Evolutionary conservation across 371 early-diverging fungal genomes (phyloP), one percentile per base, ranked within the genome.

Genomic region (Nematocida homosporus): DNA sequence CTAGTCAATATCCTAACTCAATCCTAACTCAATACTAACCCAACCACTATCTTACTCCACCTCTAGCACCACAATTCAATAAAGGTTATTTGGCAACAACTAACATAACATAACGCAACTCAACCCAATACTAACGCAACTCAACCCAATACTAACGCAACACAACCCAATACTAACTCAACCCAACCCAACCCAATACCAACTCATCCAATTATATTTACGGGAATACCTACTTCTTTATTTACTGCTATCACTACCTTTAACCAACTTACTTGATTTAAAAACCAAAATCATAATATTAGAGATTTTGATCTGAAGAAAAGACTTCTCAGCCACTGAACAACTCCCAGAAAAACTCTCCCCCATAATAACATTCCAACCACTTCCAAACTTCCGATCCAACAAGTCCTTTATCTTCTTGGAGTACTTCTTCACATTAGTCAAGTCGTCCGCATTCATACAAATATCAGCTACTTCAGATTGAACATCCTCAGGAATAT

Each of bases 291-390:
- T 50, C 38, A 25, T 52, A 4, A 61, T 38, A 8, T 48, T 48
- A 6, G 63, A 3, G 20, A 72, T 60, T 10, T 44, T 72, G 20
- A 72, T 40, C 50, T 72, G 41, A 13, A 72, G 40, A 42, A 72
- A 51, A 35, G 20, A 2, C 25, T 61, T 23, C 18, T 72, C 48
- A 8, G 61, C 75, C 5, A 72, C 38, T 30, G 81, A 53, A 52
- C 82, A 83, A 27, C 68, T 50, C 4, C 83, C 83, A 0, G 77
- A 35, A 60, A 81, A 79, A 59, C 78, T 80, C 8, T 64, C 77
- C 29, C 83, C 83, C 2, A 68, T 56, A 38, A 81, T 78, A n/a
- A 83, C 83, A 59, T 76, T 77, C 83, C 83, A 83, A 1, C 83
- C 83, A 61, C 75, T 65, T 6, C 65, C 77, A 64, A 68, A 79